These are phyloP conservation scores for Entelexis sorbosivorans DNA, from an alignment of 1,139 yeast species.

Conservation along the genomic window DNA sequence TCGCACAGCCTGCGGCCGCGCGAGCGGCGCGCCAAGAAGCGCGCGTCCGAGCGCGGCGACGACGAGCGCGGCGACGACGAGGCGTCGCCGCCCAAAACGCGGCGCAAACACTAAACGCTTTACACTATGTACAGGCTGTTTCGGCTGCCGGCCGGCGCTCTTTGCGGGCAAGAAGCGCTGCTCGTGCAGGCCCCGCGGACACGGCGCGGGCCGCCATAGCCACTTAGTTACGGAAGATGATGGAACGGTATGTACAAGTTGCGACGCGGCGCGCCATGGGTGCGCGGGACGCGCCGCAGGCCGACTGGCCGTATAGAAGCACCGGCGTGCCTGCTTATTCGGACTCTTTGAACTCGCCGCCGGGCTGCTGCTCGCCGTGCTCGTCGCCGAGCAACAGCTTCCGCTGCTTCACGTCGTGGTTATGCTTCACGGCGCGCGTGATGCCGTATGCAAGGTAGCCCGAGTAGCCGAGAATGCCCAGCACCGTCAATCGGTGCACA, in stretches of 20 bases:
- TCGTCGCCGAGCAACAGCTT: slow-evolving; percentile 6
- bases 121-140: not conserved
- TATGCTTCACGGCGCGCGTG: slow-evolving; percentile 13
- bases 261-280: not conserved
- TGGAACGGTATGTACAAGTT: too few relatives aligned
- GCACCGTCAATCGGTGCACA: slow-evolving; percentile 70
- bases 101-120: not conserved
- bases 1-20: slow-evolving; percentile 35
- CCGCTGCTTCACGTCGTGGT: slow-evolving; percentile 17
- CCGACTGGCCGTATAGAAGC: too few relatives aligned
- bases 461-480: slow-evolving; percentile 65
- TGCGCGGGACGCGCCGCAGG: too few relatives aligned
- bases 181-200: too few relatives aligned
- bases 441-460: slow-evolving; percentile 28
- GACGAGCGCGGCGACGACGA: too few relatives aligned
- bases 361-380: not conserved
- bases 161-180: too few relatives aligned
- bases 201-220: too few relatives aligned
- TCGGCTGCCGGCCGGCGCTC: not conserved
- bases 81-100: not conserved
- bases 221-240: too few relatives aligned
- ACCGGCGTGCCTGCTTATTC: too few relatives aligned
- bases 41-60: not conserved
- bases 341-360: not conserved
- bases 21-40: not conserved